These are phyloP conservation scores for Nemania diffusa DNA, from an alignment of 2,329 filamentous ascomycete species.

Conservation along the genomic window DNA sequence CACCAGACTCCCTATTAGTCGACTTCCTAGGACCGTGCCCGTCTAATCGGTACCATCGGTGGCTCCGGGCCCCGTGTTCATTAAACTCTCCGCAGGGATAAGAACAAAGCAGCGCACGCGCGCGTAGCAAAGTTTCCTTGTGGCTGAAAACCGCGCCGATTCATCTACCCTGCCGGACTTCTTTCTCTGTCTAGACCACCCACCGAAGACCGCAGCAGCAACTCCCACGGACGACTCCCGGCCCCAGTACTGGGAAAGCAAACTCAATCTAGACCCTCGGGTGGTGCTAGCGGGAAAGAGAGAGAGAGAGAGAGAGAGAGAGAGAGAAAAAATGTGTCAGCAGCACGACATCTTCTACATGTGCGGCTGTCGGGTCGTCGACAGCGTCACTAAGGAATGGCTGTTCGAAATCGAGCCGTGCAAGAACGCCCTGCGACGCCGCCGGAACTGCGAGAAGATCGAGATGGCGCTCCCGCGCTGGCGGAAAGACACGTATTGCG, in stretches of 20 bases:
- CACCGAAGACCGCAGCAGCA: background rate
- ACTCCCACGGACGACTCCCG: background rate
- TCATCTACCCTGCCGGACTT: background rate
- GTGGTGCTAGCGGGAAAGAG: background rate
- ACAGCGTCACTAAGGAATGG: constrained; percentile 36
- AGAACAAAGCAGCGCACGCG: constrained; percentile 9
- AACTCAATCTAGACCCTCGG: background rate
- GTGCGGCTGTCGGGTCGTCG: constrained; percentile 43
- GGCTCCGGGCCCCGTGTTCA: constrained; percentile 4
- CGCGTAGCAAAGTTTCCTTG: constrained; percentile 6
- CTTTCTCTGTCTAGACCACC: background rate
- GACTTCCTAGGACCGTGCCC: background rate
- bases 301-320: background rate
- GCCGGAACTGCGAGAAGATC: constrained; percentile 38
- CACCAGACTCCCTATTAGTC: background rate
- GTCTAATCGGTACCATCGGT: background rate
- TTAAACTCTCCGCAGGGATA: constrained; percentile 2
- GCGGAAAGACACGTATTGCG: constrained; percentile 41
- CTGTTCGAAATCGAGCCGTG: constrained; percentile 41
- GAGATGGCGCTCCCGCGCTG: constrained; percentile 43
- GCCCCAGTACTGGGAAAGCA: background rate
- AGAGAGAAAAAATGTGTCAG: constrained; percentile 38
- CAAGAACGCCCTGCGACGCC: constrained; percentile 33
- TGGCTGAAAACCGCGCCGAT: background rate
- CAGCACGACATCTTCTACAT: constrained; percentile 44